Percentiles rank a stretch among this genome's conserved stretches.
Evolutionary conservation across 2,329 filamentous ascomycete species (phyloP).

Genomic region (Calonectria multiphialidica): DNA sequence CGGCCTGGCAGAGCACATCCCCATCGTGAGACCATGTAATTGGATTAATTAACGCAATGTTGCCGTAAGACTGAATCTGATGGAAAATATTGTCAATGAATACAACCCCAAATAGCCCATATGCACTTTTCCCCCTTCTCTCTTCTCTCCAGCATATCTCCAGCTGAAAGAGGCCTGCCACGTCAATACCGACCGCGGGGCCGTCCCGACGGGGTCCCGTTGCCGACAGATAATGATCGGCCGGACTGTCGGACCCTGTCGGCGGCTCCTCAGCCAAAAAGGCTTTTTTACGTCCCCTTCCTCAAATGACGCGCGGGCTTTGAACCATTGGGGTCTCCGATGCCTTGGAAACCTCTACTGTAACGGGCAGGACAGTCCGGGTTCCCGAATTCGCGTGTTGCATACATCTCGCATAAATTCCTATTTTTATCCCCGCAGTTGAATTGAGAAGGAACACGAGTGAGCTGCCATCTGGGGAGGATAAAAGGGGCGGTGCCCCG

Average conservation of each 20-base stretch:
- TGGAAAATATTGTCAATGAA: too few species aligned
- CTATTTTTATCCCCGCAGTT: conserved; percentile 7
- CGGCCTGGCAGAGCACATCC: too few species aligned
- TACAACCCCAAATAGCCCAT: too few species aligned
- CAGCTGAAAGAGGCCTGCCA: neutral
- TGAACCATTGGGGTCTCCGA: neutral
- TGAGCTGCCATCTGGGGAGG: neutral
- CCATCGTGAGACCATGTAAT: too few species aligned
- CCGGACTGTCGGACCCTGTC: neutral
- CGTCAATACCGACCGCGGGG: neutral
- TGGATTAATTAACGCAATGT: neutral
- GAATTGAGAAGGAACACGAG: neutral
- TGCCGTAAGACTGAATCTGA: neutral
- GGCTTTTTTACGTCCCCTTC: neutral
- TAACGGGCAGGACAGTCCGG: neutral
- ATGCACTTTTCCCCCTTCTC: neutral
- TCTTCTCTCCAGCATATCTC: neutral
- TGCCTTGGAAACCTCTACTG: neutral
- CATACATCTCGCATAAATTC: neutral
- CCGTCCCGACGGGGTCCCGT: conserved; percentile 8
- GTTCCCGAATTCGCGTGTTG: neutral
- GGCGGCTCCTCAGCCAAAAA: neutral
- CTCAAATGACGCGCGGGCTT: neutral
- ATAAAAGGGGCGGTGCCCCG: neutral
- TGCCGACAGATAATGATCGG: conserved; percentile 1